phyloP scores from a whole-genome alignment of 768 basidiomycete genomes.

The Lactifluus echinatus region DNA sequence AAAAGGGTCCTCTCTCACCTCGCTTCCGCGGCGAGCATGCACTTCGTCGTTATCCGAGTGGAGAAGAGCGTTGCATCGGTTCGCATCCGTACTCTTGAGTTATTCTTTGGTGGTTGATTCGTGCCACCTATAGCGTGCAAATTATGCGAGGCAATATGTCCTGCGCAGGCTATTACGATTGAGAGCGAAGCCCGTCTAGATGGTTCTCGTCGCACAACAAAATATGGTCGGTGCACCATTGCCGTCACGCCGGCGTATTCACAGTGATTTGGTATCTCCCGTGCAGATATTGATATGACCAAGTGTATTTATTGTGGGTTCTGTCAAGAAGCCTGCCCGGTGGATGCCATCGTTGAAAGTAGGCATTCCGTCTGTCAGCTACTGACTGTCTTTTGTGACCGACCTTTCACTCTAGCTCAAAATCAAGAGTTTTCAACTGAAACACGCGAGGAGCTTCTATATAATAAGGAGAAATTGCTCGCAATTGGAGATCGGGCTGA shows the following conservation, averaged over 20 bases:
- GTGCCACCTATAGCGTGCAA: conserved; percentile 71
- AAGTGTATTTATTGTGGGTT: conserved; percentile 99
- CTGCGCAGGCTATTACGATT: conserved; percentile 98
- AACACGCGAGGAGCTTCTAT: conserved; percentile 94
- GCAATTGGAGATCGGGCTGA: conserved; percentile 95
- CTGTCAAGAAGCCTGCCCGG: conserved; percentile 99
- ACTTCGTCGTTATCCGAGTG: conserved; percentile 89
- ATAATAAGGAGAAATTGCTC: conserved; percentile 98
- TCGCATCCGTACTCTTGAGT: conserved; percentile 26
- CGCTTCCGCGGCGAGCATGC: conserved; percentile 99
- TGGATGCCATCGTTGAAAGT: conserved; percentile 99
- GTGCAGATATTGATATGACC: conserved; percentile 95
- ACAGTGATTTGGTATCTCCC: background rate
- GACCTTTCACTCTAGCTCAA: conserved; percentile 51
- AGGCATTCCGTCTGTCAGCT: conserved; percentile 27
- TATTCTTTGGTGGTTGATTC: background rate
- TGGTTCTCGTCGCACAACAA: conserved; percentile 92
- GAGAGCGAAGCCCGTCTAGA: conserved; percentile 95
- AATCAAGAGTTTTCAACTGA: conserved; percentile 97
- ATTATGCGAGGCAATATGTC: conserved; percentile 98
- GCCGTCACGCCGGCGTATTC: background rate
- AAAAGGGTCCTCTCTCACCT: conserved; percentile 95
- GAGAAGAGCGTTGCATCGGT: conserved; percentile 99
- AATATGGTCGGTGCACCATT: conserved; percentile 62
- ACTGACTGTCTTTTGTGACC: background rate